These are phyloP conservation scores for Escallonia rubra DNA, from an alignment of 129 eudicot species.

Conservation along the genomic window DNA sequence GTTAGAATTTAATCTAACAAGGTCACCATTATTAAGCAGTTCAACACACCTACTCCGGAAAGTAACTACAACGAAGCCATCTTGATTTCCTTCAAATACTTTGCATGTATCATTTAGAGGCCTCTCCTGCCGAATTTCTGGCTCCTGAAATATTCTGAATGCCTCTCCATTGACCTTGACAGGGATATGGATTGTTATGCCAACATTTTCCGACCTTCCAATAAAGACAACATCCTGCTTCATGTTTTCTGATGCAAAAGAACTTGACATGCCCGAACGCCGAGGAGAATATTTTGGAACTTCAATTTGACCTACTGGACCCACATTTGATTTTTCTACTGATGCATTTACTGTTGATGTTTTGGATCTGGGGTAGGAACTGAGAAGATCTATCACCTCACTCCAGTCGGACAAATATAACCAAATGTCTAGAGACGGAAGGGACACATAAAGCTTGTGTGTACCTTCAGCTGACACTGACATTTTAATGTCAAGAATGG, in stretches of 20 bases:
- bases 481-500: conserved; percentile 36
- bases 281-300: conserved; percentile 22
- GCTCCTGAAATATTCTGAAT: conserved; percentile 21
- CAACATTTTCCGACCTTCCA: conserved; percentile 52
- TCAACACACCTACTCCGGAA: conserved; percentile 49
- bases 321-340: conserved; percentile 14
- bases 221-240: conserved; percentile 16
- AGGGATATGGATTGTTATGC: conserved; percentile 58
- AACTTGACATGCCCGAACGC: conserved; percentile 24
- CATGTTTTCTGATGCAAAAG: conserved; percentile 20
- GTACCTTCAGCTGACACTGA: conserved; percentile 32
- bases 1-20: conserved; percentile 33
- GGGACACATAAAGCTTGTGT: conserved; percentile 33
- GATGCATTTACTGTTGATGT: conserved; percentile 11
- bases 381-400: conserved; percentile 41
- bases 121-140: conserved; percentile 26
- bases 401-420: conserved; percentile 60
- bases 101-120: conserved; percentile 7
- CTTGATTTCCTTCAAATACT: conserved; percentile 18
- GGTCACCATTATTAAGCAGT: conserved; percentile 32
- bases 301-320: conserved; percentile 17
- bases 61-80: conserved; percentile 42
- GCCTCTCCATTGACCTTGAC: conserved; percentile 37
- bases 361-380: conserved; percentile 22
- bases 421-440: conserved; percentile 77